Percentiles rank a stretch among this genome's conserved stretches.
Evolutionary conservation across 192 early-diverging fungal genomes (phyloP).

Genomic region (Diversispora eburnea): DNA sequence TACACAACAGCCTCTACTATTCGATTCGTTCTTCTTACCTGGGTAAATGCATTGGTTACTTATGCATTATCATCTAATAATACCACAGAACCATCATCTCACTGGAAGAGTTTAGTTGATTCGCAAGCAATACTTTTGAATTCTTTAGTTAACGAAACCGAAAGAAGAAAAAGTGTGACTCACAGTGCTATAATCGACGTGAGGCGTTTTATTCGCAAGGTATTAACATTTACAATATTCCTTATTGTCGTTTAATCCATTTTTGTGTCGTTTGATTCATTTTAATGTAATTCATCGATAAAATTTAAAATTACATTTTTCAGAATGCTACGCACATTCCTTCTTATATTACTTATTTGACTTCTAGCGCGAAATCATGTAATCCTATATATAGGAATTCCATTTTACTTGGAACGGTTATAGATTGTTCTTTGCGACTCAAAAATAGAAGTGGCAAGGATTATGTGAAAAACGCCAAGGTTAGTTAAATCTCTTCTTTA

Average conservation of each 20-base stretch:
- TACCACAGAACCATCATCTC: conserved; percentile 30
- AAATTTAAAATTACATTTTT: conserved; percentile 22
- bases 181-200: conserved; percentile 52
- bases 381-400: conserved; percentile 47
- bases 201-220: conserved; percentile 55
- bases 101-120: conserved; percentile 34
- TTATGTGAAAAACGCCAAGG: conserved; percentile 14
- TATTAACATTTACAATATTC: conserved; percentile 13
- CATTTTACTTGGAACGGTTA: conserved; percentile 60
- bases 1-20: conserved; percentile 49
- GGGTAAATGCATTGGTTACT: conserved; percentile 54
- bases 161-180: conserved; percentile 50
- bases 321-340: conserved; percentile 49
- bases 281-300: conserved; percentile 4
- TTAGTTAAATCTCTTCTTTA: not conserved
- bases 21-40: conserved; percentile 61
- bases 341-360: conserved; percentile 49
- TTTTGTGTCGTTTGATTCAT: not conserved
- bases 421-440: conserved; percentile 54
- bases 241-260: not conserved
- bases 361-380: conserved; percentile 35
- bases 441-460: conserved; percentile 33
- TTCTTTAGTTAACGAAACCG: conserved; percentile 43
- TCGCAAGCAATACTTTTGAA: conserved; percentile 53
- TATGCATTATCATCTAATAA: conserved; percentile 28